These are phyloP conservation scores for Trichoderma sp. DNA, from an alignment of 2,329 filamentous ascomycete species.

Conservation along the genomic window DNA sequence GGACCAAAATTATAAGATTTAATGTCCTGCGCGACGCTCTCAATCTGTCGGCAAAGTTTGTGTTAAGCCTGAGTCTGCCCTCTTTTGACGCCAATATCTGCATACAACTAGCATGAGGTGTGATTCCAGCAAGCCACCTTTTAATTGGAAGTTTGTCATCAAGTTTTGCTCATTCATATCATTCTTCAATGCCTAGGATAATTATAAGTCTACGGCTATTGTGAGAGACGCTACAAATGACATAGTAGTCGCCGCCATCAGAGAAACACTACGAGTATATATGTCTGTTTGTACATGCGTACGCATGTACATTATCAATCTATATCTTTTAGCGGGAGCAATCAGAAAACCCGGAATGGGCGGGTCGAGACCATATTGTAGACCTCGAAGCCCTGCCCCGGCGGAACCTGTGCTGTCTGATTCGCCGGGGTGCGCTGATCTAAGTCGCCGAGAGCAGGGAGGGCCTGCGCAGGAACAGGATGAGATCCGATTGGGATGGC, in stretches of 20 bases:
- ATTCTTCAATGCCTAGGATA: background rate
- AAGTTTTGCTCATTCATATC: background rate
- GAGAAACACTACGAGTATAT: background rate
- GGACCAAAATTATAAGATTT: no score
- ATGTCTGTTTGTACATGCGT: background rate
- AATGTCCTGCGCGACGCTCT: background rate
- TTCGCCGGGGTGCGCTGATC: background rate
- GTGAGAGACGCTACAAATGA: background rate
- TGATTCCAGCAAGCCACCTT: background rate
- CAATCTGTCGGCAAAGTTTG: background rate
- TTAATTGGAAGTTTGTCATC: background rate
- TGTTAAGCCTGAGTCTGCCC: background rate
- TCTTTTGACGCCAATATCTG: background rate
- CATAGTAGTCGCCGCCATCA: background rate
- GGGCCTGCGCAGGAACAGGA: background rate
- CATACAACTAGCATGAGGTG: background rate
- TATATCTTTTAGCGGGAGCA: background rate
- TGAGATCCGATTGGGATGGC: background rate
- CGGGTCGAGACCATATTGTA: background rate
- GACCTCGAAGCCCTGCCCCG: background rate
- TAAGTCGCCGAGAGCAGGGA: background rate
- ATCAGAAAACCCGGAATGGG: background rate
- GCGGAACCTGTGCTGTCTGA: background rate
- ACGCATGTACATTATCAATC: background rate
- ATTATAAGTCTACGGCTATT: background rate